These are phyloP conservation scores for Hysterangium stoloniferum DNA, from an alignment of 768 basidiomycete genomes.

Conservation along the genomic window DNA sequence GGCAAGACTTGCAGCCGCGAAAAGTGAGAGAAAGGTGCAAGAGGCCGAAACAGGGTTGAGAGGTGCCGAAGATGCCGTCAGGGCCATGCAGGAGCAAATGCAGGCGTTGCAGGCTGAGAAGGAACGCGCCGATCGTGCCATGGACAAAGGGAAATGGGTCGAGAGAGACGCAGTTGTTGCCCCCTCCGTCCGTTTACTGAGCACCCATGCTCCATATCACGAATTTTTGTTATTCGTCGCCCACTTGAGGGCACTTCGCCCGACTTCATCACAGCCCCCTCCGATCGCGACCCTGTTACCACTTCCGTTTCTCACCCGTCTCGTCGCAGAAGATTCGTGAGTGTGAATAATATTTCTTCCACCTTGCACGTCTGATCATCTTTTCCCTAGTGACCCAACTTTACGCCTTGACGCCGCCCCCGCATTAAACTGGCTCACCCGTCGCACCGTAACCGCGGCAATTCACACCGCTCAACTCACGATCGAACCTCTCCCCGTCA, in stretches of 20 bases:
- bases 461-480: slow-evolving; percentile 82
- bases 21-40: slow-evolving; percentile 58
- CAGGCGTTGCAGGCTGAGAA: slow-evolving; percentile 64
- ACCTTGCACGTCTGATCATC: slow-evolving; percentile 14
- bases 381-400: slow-evolving; percentile 68
- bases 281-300: slow-evolving; percentile 65
- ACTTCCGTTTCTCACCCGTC: slow-evolving; percentile 69
- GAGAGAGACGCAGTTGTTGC: slow-evolving; percentile 31
- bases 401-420: slow-evolving; percentile 91
- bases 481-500: slow-evolving; percentile 76
- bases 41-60: slow-evolving; percentile 71
- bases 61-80: slow-evolving; percentile 81
- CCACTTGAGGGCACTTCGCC: slow-evolving; percentile 67
- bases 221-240: slow-evolving; percentile 74
- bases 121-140: slow-evolving; percentile 49
- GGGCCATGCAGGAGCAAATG: slow-evolving; percentile 79
- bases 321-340: slow-evolving; percentile 79
- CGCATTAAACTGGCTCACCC: slow-evolving; percentile 88
- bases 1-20: slow-evolving; percentile 60
- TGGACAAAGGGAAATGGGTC: slow-evolving; percentile 68
- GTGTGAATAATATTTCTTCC: slow-evolving; percentile 28
- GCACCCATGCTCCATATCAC: slow-evolving; percentile 65
- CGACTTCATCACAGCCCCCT: slow-evolving; percentile 52
- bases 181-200: slow-evolving; percentile 40
- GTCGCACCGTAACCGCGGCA: slow-evolving; percentile 74